Evolutionary conservation across 768 basidiomycete genomes (phyloP).

Genomic region (Thelephora aurantiotincta): DNA sequence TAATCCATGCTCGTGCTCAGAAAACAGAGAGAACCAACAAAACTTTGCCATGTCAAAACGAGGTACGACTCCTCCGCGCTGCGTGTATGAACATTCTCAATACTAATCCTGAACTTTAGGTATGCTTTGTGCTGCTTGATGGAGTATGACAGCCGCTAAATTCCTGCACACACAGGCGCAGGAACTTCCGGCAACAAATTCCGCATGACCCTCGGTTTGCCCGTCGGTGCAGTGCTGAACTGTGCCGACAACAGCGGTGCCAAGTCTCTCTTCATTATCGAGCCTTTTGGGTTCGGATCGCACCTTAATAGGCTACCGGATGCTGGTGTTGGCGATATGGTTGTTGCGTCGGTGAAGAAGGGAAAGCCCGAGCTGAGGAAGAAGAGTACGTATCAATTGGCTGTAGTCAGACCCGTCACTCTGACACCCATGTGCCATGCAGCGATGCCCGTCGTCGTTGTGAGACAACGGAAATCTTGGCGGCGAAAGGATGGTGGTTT

Average conservation of each 20-base stretch:
- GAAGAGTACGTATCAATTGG: constrained; percentile 62
- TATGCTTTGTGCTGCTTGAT: not conserved
- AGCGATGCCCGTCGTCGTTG: constrained; percentile 96
- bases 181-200: constrained; percentile 90
- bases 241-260: constrained; percentile 99
- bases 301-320: constrained; percentile 96
- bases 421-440: not conserved
- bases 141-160: not conserved
- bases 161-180: constrained; percentile 19
- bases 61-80: not conserved
- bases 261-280: constrained; percentile 89
- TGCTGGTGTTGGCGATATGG: constrained; percentile 90
- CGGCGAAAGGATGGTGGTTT: constrained; percentile 95
- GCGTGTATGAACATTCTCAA: not conserved
- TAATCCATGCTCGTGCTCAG: no score
- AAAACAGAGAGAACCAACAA: no score
- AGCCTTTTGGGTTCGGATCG: constrained; percentile 91
- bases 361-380: constrained; percentile 99
- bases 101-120: not conserved
- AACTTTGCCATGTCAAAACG: not conserved
- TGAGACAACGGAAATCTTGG: constrained; percentile 98
- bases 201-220: constrained; percentile 89
- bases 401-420: not conserved
- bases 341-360: constrained; percentile 97
- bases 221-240: constrained; percentile 88